Evolutionary conservation across 495 filamentous ascomycete genomes (phyloP).

Genomic region (Extremus antarcticus): DNA sequence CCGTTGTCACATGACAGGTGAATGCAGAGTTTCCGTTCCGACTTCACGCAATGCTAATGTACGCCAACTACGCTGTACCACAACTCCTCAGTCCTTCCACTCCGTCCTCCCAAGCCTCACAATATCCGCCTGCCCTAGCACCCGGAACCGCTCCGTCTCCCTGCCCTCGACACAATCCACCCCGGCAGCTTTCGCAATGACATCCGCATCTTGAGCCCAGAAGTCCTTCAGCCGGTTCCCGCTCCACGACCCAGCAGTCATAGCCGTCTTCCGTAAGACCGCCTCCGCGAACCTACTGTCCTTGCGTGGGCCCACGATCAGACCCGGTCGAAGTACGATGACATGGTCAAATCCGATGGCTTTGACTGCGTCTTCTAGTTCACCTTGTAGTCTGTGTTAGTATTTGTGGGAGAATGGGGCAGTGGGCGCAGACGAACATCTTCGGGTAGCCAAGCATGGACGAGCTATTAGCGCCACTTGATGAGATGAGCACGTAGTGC

Average conservation of each 20-base stretch:
- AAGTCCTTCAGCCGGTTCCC: conserved; percentile 44
- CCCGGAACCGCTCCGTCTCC: conserved; percentile 26
- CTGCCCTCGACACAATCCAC: conserved; percentile 30
- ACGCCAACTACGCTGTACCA: too few species aligned
- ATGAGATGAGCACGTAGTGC: conserved; percentile 40
- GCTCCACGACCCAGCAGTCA: conserved; percentile 42
- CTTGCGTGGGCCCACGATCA: conserved; percentile 56
- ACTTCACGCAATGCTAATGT: too few species aligned
- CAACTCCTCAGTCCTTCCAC: conserved; percentile 12
- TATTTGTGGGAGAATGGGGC: too few species aligned
- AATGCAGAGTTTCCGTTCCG: too few species aligned
- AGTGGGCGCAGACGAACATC: too few species aligned
- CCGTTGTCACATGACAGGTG: too few species aligned
- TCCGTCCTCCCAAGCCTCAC: conserved; percentile 26
- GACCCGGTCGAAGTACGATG: conserved; percentile 62
- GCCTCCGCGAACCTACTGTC: conserved; percentile 42
- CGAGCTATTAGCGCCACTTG: conserved; percentile 12
- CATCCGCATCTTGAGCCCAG: conserved; percentile 63
- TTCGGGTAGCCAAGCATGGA: conserved; percentile 35
- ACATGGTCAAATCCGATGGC: conserved; percentile 59
- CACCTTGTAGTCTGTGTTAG: conserved; percentile 50
- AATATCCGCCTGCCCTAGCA: conserved; percentile 26
- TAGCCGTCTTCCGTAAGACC: conserved; percentile 39
- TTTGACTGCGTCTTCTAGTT: conserved; percentile 67
- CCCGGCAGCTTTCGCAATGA: conserved; percentile 59